Evolutionary conservation across 2,329 filamentous ascomycete genomes (phyloP).

Genomic region (Beauveria varroae): DNA sequence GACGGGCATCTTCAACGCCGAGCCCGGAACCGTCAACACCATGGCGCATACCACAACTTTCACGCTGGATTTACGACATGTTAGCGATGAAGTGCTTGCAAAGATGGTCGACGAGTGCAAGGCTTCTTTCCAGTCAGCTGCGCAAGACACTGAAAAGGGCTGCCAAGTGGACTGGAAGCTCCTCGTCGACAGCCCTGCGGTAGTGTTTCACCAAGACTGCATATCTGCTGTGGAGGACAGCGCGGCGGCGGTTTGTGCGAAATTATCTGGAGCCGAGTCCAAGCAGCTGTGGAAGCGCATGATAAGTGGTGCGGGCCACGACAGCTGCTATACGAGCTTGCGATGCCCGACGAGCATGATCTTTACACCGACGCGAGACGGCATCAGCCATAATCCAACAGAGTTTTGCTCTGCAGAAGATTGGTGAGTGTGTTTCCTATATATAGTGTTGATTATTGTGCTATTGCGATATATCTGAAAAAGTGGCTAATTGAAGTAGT

Average conservation of each 20-base stretch:
- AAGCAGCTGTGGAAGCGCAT: conserved; percentile 20
- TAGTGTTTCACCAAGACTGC: conserved; percentile 58
- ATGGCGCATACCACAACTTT: conserved; percentile 58
- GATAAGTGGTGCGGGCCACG: conserved; percentile 31
- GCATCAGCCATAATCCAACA: conserved; percentile 30
- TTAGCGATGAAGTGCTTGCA: conserved; percentile 44
- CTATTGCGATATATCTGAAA: neutral
- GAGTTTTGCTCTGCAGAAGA: conserved; percentile 29
- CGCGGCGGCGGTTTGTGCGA: conserved; percentile 44
- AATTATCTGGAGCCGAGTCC: conserved; percentile 25
- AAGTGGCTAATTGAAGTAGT: conserved; percentile 7
- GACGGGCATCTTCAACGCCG: conserved; percentile 22
- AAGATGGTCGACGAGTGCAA: conserved; percentile 27
- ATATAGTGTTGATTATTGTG: neutral
- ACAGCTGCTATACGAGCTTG: conserved; percentile 28
- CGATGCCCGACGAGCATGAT: conserved; percentile 31
- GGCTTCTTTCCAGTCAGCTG: conserved; percentile 42
- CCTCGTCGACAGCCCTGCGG: conserved; percentile 50
- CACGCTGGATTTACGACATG: conserved; percentile 57
- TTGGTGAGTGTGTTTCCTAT: conserved; percentile 16
- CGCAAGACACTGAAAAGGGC: conserved; percentile 49
- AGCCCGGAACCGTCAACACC: conserved; percentile 61
- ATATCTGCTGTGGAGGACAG: conserved; percentile 55
- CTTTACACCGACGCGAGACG: conserved; percentile 28
- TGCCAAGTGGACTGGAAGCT: conserved; percentile 50